Base-by-base conservation (phyloP, 2,329 filamentous ascomycete species). In the Verticillium dahliae region DNA sequence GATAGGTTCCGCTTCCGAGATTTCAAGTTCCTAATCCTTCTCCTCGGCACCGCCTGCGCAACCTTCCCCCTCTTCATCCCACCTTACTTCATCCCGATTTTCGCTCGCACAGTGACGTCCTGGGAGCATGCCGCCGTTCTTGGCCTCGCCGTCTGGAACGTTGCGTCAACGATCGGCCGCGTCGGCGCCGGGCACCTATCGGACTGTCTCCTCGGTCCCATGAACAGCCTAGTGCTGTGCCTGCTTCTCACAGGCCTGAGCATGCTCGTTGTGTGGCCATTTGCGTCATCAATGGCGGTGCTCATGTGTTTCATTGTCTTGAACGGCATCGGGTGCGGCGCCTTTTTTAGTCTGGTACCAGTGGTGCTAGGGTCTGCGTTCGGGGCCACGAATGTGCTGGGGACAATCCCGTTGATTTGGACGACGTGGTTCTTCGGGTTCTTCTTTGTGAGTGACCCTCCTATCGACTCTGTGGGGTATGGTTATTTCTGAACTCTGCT, bases 11-110 rank as follows among this genome's bases (percentile, higher is more conserved):
- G 69, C 37, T 70, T 66, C 59, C 65, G 61, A 35, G 65, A 70
- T 13, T 52, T 62, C 27, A 62, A 69, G 1, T 71, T 71, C 31
- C 59, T 68, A 18, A 22, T 70, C 14, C 62, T 71, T 1, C 45
- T 71, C 11, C 39, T 66, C 13, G 69, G 68, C 6, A 67, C 67
- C 0, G 62, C 66, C 9, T 54, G 70, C 4, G 62, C 65, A 11
- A 70, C 67, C 37, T 70, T 71, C 57, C 68, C 69, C 1, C 61
- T 71, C 6, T 70, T 70, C 52, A 65, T 71, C 6, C 69, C 69
- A 6, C 67, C 69, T 1, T 71, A 71, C 64, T 71, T 71, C 31
- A 70, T 71, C 4, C 69, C 69, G 18, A 62, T 71, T 13, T 71
- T 70, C 50, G 66, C 68, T 10, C 33, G 66, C 4, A 67, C 69